Evolutionary conservation across 1,139 yeast species (phyloP).

Genomic region (Candida sp.): DNA sequence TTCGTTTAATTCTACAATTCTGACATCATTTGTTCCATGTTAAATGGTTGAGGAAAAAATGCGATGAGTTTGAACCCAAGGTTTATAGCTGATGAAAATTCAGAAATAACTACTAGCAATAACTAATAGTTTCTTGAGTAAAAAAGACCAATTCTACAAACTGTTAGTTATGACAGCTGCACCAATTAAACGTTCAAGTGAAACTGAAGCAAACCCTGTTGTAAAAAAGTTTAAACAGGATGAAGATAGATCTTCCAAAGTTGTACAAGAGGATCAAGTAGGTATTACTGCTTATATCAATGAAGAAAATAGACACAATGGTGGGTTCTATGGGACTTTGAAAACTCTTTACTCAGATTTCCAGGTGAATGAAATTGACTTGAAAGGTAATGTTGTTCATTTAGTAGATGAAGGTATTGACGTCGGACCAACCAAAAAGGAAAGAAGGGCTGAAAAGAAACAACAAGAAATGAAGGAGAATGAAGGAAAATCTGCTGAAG

Average conservation of each 20-base stretch:
- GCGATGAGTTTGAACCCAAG: constrained; percentile 1
- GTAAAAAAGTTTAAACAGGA: constrained; percentile 9
- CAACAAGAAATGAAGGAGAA: constrained; percentile 33
- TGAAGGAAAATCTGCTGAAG: constrained; percentile 33
- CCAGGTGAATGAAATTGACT: constrained; percentile 81
- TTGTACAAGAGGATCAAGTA: constrained; percentile 64
- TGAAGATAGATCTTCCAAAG: constrained; percentile 1
- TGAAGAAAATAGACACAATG: constrained; percentile 27
- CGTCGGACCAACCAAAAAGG: constrained; percentile 47
- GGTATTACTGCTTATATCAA: constrained; percentile 78
- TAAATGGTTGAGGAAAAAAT: too few species aligned
- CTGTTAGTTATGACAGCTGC: constrained; percentile 1
- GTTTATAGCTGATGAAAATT: not conserved
- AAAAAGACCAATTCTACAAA: not conserved
- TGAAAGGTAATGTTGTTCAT: constrained; percentile 68
- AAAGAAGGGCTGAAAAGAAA: constrained; percentile 45
- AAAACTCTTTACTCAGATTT: constrained; percentile 95
- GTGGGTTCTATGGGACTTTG: constrained; percentile 74
- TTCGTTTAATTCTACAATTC: too few species aligned
- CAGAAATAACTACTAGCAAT: constrained; percentile 1
- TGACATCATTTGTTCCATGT: too few species aligned
- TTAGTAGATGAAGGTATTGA: constrained; percentile 72
- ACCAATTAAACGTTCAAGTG: constrained; percentile 6
- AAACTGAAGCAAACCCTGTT: not conserved
- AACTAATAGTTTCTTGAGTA: not conserved